Evolutionary conservation across 2,329 filamentous ascomycete species (phyloP), one percentile per base, ranked within the genome.

Genomic region (Beauveria bassiana): DNA sequence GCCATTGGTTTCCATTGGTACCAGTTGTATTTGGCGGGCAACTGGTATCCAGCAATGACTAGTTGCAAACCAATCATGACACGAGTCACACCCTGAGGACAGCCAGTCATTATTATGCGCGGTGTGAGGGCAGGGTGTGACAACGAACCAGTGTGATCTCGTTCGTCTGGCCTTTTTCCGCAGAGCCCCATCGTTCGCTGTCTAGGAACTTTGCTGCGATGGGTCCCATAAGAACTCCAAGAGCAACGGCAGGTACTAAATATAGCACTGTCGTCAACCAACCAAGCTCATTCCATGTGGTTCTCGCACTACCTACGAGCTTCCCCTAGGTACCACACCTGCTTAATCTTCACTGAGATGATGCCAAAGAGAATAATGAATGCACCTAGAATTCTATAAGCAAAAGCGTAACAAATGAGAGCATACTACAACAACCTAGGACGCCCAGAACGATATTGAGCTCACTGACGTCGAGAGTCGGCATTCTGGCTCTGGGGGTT

Each of bases 21-120:
- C 61, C 70, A 69, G 46, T 79, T 72, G 68, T 86, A 87, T 67
- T 78, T 80, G 49, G 81, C 80, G 0, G 84, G 85, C 1, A 87
- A 72, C 66, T 87, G 82, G 65, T 82, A 86, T 28, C 84, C 85
- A 2, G 82, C 83, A 62, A 86, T 86, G 42, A 86, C 76, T n/a
- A 86, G 75, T 65, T 87, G 84, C 2, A 86, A 77, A 4, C 83
- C 82, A 61, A 87, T 86, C 62, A 86, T 82, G 31, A 87, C 74
- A n/a, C 84, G 78, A 64, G 78, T 78, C 8, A 86, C 66, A 14
- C 79, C 79, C 72, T 73, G 12, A 7, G 20, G 31, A n/a, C 4
- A n/a, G 2, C 20, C 1, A 56, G 50, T 59, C 3, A 46, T 52
- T 40, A 50, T 51, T 47, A 22, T 9, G 6, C 20, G 20, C 7